Evolutionary conservation across 148 eudicot species (phyloP).

Genomic region (Dianthus caryophyllus): DNA sequence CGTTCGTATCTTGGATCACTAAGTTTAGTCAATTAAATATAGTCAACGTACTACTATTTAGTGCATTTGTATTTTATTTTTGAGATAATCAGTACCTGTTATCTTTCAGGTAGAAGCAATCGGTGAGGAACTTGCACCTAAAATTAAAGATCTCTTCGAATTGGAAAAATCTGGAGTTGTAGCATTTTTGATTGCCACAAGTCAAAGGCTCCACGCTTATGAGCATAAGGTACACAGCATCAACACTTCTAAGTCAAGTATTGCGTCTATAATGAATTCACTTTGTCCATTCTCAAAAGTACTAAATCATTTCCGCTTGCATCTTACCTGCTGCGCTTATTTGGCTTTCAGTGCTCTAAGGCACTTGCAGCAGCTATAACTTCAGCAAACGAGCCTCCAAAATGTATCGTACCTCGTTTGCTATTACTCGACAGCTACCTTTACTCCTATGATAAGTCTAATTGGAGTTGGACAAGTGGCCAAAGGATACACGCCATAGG

Average conservation of each 20-base stretch:
- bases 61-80: background rate
- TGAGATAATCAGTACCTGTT: background rate
- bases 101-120: conserved; percentile 56
- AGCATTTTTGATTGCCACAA: conserved; percentile 76
- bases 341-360: conserved; percentile 60
- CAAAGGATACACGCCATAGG: conserved; percentile 76
- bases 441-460: conserved; percentile 47
- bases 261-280: background rate
- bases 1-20: background rate
- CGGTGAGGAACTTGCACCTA: conserved; percentile 70
- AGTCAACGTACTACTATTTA: background rate
- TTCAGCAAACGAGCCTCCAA: conserved; percentile 46
- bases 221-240: conserved; percentile 54
- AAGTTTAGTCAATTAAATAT: background rate
- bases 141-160: conserved; percentile 64
- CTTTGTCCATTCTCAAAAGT: background rate
- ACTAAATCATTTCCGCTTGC: background rate
- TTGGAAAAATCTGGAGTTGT: conserved; percentile 77
- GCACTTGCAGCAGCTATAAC: conserved; percentile 79
- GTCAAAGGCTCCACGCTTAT: conserved; percentile 65
- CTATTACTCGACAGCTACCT: conserved; percentile 71
- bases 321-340: conserved; percentile 12
- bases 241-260: background rate
- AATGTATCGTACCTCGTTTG: conserved; percentile 63
- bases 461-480: conserved; percentile 76